Base-by-base conservation (phyloP, 2,329 filamentous ascomycete genomes). In the Penicillium sp. region DNA sequence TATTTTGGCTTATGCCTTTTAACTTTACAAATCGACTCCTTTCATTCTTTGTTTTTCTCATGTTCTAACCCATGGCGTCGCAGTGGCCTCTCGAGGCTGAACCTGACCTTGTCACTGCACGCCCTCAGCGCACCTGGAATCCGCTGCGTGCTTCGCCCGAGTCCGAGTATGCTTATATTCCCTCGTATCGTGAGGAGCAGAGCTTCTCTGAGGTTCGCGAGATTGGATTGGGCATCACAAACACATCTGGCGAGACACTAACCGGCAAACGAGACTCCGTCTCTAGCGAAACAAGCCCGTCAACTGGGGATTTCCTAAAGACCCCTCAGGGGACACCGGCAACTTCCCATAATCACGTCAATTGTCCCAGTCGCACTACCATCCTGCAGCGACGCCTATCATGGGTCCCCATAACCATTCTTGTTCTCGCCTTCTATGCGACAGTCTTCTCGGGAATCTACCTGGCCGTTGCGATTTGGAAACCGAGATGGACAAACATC, bases 401-500 rank as follows among this genome's bases (percentile, higher is more conserved):
- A 16, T 66, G 68, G 66, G 42, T 69, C 18, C 61, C 67, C 14
- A 35, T 67, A 4, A 63, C 63, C 0, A 62, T 70, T n/a, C 43
- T 70, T 22, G 28, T 69, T 4, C 58, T 72, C 3, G 65, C 68
- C 1, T 46, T 69, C 10, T 72, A 69, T 46, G 62, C 68, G 4
- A 69, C 67, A 5, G 32, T 64, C 0, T 55, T 69, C 26, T 71
- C 69, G 0, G 56, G 54, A 0, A 66, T 86, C n/a, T 89, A 83
- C 73, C 69, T 89, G 1, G 67, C 77, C 1, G 72, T 84, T 4
- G 81, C 85, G 0, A 67, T 86, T 9, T 60, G 72, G 1, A 81
- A 81, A 47, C 85, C 84, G 0, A 70, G 78, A 51, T 89, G 82
- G 7, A 70, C 69, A 7, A 64, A 56, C 1, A 82, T 89, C 36